A percentile compares a stretch with the other conserved stretches of the same genome.
Conservation (phyloP, 164 flowering plant genomes). For the Paratinospora sagittata region DNA sequence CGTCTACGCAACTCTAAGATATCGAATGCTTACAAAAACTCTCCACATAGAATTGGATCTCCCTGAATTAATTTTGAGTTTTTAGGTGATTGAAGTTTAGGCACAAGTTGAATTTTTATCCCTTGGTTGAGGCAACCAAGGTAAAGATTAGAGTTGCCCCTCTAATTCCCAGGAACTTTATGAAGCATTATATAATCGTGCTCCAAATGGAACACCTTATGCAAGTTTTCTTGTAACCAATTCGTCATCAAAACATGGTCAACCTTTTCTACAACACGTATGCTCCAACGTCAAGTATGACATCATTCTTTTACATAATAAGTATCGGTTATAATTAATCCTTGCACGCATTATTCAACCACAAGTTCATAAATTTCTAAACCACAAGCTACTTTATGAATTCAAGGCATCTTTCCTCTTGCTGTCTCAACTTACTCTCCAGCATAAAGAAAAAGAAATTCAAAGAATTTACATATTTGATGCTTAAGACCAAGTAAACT, state of each 20-base stretch:
- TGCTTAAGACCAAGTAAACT: conserved; percentile 17
- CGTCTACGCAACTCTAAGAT: too few species aligned
- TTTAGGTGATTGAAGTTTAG: too few species aligned
- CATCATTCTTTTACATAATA: background rate
- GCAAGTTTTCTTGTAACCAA: too few species aligned
- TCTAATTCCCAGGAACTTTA: background rate
- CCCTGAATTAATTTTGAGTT: too few species aligned
- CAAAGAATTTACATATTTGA: background rate
- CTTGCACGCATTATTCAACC: background rate
- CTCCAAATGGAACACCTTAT: too few species aligned
- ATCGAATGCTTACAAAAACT: too few species aligned
- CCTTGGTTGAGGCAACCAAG: too few species aligned
- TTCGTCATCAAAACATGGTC: too few species aligned
- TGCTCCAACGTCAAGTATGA: background rate
- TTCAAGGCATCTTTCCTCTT: background rate
- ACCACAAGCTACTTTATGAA: background rate
- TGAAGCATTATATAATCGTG: background rate
- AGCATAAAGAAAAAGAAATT: background rate
- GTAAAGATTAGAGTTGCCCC: background rate
- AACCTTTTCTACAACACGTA: too few species aligned
- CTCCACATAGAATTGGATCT: too few species aligned
- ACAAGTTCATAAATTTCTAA: background rate
- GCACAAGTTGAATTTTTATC: too few species aligned
- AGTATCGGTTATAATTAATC: background rate
- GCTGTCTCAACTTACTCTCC: background rate